A percentile compares a stretch with the other conserved stretches of the same genome.
Evolutionary conservation across 208 protist species (phyloP).

Genomic region (Trypanosoma mega): DNA sequence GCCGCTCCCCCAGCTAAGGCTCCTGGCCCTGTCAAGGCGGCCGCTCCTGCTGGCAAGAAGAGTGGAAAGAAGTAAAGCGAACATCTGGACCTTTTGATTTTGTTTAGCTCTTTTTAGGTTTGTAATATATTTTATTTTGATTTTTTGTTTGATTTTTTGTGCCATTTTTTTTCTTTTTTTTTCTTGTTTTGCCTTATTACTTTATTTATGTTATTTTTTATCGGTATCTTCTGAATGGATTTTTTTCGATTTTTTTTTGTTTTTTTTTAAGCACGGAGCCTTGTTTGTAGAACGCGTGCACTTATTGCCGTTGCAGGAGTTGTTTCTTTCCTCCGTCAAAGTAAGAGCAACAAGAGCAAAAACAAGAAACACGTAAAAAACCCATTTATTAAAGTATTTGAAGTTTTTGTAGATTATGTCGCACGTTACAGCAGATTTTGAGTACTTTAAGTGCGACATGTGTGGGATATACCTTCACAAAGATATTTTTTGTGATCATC

Average conservation of each 20-base stretch:
- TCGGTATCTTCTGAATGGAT: no score
- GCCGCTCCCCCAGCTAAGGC: conserved; percentile 51
- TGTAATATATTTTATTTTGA: conserved; percentile 15
- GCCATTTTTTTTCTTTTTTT: conserved; percentile 5
- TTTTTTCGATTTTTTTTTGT: no score
- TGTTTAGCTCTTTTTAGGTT: no score
- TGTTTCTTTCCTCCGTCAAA: no score
- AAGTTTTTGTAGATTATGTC: conserved; percentile 52
- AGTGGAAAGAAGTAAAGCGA: conserved; percentile 42
- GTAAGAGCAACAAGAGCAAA: no score
- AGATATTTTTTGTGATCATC: conserved; percentile 76
- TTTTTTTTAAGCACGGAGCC: no score
- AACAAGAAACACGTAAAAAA: no score
- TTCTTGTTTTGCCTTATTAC: not conserved
- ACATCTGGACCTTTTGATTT: conserved; percentile 2
- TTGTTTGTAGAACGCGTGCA: no score
- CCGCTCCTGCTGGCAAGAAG: conserved; percentile 53
- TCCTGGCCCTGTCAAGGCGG: conserved; percentile 48
- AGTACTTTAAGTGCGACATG: conserved; percentile 83
- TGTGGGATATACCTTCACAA: conserved; percentile 69
- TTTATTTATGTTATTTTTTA: no score
- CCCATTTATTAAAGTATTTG: no score
- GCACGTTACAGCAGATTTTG: conserved; percentile 54
- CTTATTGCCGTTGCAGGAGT: no score
- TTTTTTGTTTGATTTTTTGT: conserved; percentile 13